Percentiles rank a stretch among this genome's conserved stretches.
These are phyloP conservation scores for Corylus avellana DNA, from an alignment of 306 rosid species.

Conservation along the genomic window DNA sequence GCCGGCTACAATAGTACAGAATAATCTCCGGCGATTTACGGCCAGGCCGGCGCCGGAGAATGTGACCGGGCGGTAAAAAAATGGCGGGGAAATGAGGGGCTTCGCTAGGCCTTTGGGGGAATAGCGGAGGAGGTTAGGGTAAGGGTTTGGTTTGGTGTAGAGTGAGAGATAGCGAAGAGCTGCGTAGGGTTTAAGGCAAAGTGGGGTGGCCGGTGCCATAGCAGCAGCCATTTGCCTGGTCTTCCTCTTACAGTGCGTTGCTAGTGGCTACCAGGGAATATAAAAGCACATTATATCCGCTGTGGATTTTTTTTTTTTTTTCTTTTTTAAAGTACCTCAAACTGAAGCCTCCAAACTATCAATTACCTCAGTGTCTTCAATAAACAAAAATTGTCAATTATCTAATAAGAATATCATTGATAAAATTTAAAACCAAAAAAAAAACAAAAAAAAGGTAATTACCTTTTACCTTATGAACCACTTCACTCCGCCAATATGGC, in stretches of 20 bases:
- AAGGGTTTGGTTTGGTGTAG: background rate
- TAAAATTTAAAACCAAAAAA: too few relatives aligned
- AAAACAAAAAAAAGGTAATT: too few relatives aligned
- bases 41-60: slow-evolving; percentile 8
- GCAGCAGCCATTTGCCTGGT: slow-evolving; percentile 45
- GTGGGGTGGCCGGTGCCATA: slow-evolving; percentile 36
- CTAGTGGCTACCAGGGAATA: background rate
- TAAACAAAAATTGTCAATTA: too few relatives aligned
- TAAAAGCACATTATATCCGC: background rate
- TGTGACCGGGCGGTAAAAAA: slow-evolving; percentile 18
- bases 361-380: too few relatives aligned
- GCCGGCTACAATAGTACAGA: slow-evolving; percentile 38
- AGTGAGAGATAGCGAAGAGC: slow-evolving; percentile 39
- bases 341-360: too few relatives aligned
- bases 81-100: slow-evolving; percentile 33
- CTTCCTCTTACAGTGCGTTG: background rate
- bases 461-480: too few relatives aligned
- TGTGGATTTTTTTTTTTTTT: background rate
- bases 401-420: too few relatives aligned
- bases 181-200: slow-evolving; percentile 38
- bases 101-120: background rate
- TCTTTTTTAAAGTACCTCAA: too few relatives aligned
- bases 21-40: slow-evolving; percentile 33
- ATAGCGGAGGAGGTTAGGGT: background rate
- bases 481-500: too few relatives aligned